Base-by-base conservation (phyloP, 768 basidiomycete genomes). In the Collybiopsis confluens region DNA sequence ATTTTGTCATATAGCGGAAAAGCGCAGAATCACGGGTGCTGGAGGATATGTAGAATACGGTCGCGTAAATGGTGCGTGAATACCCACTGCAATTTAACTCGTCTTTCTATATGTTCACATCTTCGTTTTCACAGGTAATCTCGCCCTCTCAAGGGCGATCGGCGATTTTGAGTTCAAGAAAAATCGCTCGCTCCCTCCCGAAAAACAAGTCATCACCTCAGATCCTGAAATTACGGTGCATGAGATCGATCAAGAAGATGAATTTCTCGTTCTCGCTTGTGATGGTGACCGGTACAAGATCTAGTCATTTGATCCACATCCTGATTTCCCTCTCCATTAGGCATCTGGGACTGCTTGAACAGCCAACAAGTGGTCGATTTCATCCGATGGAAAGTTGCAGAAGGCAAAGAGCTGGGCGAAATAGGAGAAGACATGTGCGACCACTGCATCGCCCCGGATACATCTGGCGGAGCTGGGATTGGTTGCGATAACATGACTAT, bases 401-500 rank as follows among this genome's bases (percentile, higher is more conserved):
- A 92, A 61, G 86, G 88, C 37, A 88, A 85, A 63, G 76, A 84
- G 49, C 80, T 98, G 7, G 59, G 71, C n/a, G 86, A 94, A 65
- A 91, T 98, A 55, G 83, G 88, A 62, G 92, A 96, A 68, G 78
- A 83, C 63, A 85, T 98, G 60, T 96, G 95, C 69, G 88, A 92
- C 55, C 86, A 89, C 60, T 98, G 97, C 64, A 79, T 98, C 44
- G 95, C 97, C 21, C 95, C 95, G 1, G 93, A 97, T 66, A 90
- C 91, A 1, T 86, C 88, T 21, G 89, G 89, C 33, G 91, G 90
- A 45, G 83, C 84, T 41, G 97, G 97, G 11, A 91, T 98, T 58
- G 97, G 97, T 18, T 98, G 96, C 67, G 97, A 99, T 73, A 98
- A 99, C 74, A 99, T 99, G 97, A 99, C 97, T 0, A 75, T 97